Percentiles rank a stretch among this genome's conserved stretches.
Evolutionary conservation across 106 monocot species (phyloP).

Genomic region (Cymbidium sinense): DNA sequence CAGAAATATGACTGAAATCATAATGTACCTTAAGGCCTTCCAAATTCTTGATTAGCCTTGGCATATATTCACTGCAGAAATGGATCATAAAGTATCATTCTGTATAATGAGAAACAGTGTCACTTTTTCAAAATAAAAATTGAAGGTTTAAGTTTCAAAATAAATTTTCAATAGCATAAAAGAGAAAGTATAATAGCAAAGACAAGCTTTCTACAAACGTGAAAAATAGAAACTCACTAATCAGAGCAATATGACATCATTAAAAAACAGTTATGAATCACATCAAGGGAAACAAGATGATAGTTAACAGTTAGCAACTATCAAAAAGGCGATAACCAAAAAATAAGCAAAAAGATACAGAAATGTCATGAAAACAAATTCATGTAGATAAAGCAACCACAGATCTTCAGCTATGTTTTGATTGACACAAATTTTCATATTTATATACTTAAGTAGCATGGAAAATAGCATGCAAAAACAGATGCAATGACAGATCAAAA

Average conservation of each 20-base stretch:
- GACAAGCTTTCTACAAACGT: background rate
- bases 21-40: conserved; percentile 69
- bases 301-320: background rate
- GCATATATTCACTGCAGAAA: conserved; percentile 99
- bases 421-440: background rate
- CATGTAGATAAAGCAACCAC: background rate
- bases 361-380: background rate
- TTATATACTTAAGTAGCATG: background rate
- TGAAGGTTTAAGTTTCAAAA: background rate
- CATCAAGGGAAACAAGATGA: background rate
- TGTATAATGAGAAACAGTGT: conserved; percentile 41
- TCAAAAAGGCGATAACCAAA: background rate
- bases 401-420: background rate
- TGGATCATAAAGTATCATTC: conserved; percentile 53
- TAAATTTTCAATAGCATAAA: background rate
- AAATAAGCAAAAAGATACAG: background rate
- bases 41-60: conserved; percentile 86
- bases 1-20: conserved; percentile 3
- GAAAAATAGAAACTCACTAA: background rate
- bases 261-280: background rate
- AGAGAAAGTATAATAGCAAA: background rate
- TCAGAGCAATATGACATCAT: background rate
- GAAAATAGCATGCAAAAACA: no score
- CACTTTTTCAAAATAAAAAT: conserved; percentile 8
- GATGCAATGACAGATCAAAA: no score